phyloP scores from a whole-genome alignment of 495 filamentous ascomycete genomes.

The Geoglossum glabrum region DNA sequence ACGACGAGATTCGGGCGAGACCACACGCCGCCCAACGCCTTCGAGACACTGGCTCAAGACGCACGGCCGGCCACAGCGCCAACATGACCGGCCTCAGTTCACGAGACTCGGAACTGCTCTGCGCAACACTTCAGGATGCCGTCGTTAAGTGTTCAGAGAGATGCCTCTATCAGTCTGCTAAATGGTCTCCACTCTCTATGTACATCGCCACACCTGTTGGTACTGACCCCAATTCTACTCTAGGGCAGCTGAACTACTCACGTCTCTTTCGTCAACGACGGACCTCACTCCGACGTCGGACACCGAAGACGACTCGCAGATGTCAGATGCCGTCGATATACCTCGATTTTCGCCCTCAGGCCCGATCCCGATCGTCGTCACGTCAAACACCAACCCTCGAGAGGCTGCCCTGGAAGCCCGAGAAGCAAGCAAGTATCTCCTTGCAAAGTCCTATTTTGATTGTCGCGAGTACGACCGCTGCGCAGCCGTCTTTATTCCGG shows the following conservation, averaged over 20 bases:
- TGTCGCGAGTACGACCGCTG: conserved; percentile 91
- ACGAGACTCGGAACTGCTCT: conserved; percentile 23
- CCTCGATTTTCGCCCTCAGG: conserved; percentile 28
- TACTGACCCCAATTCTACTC: conserved; percentile 5
- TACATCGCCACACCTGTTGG: neutral
- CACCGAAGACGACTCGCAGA: conserved; percentile 16
- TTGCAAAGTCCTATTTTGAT: conserved; percentile 92
- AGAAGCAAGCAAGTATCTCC: conserved; percentile 64
- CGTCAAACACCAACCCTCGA: conserved; percentile 31
- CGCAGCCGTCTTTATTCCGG: conserved; percentile 57
- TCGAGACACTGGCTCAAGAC: too few relatives aligned
- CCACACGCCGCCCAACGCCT: too few relatives aligned
- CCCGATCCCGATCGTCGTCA: conserved; percentile 24
- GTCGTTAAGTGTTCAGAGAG: conserved; percentile 81
- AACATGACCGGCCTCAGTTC: conserved; percentile 15
- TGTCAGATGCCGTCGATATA: conserved; percentile 26
- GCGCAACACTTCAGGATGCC: conserved; percentile 56
- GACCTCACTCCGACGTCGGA: neutral
- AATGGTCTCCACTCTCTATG: conserved; percentile 46
- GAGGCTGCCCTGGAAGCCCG: conserved; percentile 63
- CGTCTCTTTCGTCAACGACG: conserved; percentile 37
- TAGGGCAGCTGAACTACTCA: conserved; percentile 90
- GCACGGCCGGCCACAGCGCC: neutral
- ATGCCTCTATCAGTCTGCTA: conserved; percentile 88
- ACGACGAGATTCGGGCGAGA: too few relatives aligned